A percentile compares a stretch with the other conserved stretches of the same genome.
phyloP scores from a whole-genome alignment of 257 asterid genomes.

The Solanum paucissectum region DNA sequence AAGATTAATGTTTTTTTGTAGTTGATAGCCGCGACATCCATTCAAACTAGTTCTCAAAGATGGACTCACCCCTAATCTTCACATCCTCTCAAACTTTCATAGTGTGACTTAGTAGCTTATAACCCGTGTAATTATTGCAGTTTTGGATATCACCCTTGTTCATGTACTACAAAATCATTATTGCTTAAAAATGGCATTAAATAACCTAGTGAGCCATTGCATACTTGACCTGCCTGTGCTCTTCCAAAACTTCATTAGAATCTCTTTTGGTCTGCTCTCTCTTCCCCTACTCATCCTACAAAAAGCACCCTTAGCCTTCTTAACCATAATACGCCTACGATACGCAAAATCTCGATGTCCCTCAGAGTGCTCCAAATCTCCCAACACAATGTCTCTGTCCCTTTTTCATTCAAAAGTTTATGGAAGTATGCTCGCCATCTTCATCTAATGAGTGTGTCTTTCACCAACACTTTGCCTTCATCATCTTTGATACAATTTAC shows the following conservation, averaged over 20 bases:
- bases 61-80: neutral
- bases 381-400: neutral
- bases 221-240: neutral
- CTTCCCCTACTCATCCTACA: neutral
- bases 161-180: neutral
- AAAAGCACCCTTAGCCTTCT: neutral
- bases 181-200: neutral
- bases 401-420: neutral
- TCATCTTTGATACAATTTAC: neutral
- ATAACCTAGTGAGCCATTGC: neutral
- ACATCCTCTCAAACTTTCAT: neutral
- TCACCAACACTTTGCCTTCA: neutral
- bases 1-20: neutral
- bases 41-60: neutral
- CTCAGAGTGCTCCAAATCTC: neutral
- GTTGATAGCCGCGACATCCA: neutral
- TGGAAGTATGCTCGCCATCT: neutral
- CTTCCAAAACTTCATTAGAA: neutral
- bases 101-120: neutral
- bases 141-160: neutral
- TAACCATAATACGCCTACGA: neutral
- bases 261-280: neutral
- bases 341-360: neutral
- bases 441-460: neutral
- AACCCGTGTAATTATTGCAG: neutral